These are phyloP conservation scores for Lipomyces yarrowii DNA, from an alignment of 1,139 yeast species.

Conservation along the genomic window DNA sequence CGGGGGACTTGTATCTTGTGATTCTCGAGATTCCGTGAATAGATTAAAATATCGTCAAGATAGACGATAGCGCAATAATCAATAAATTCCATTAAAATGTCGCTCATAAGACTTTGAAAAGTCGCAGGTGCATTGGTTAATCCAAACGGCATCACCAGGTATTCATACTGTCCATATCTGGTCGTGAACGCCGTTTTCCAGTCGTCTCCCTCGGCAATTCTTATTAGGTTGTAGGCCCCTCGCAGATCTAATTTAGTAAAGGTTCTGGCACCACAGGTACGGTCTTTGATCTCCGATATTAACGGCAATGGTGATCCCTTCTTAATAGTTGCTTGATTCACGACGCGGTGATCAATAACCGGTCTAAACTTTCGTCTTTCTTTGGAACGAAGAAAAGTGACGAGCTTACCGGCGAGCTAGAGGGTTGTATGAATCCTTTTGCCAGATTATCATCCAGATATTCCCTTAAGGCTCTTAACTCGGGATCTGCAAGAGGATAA, in stretches of 20 bases:
- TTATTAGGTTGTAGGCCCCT: constrained; percentile 34
- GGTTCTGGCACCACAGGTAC: not conserved
- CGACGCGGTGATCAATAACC: constrained; percentile 6
- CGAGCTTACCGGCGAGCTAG: no score
- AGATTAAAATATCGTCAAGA: constrained; percentile 35
- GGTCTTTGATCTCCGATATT: constrained; percentile 5
- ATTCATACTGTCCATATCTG: constrained; percentile 34
- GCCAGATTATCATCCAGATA: no score
- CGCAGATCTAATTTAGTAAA: constrained; percentile 10
- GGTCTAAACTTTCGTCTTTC: constrained; percentile 13
- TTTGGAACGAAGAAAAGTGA: constrained; percentile 15
- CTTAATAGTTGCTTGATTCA: constrained; percentile 10
- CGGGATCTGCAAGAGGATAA: no score
- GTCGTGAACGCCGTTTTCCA: constrained; percentile 35
- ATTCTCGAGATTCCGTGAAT: not conserved
- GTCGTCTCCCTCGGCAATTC: constrained; percentile 40
- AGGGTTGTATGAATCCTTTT: no score
- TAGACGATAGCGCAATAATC: constrained; percentile 34
- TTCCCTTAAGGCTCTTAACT: no score
- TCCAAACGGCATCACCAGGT: constrained; percentile 36
- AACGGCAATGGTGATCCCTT: constrained; percentile 12
- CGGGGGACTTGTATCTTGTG: not conserved
- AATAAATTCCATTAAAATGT: constrained; percentile 22
- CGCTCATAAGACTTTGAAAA: constrained; percentile 34
- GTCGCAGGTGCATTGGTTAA: constrained; percentile 34